Evolutionary conservation across 1,139 yeast species (phyloP), one percentile per base, ranked within the genome.

Genomic region (Candida anutae): DNA sequence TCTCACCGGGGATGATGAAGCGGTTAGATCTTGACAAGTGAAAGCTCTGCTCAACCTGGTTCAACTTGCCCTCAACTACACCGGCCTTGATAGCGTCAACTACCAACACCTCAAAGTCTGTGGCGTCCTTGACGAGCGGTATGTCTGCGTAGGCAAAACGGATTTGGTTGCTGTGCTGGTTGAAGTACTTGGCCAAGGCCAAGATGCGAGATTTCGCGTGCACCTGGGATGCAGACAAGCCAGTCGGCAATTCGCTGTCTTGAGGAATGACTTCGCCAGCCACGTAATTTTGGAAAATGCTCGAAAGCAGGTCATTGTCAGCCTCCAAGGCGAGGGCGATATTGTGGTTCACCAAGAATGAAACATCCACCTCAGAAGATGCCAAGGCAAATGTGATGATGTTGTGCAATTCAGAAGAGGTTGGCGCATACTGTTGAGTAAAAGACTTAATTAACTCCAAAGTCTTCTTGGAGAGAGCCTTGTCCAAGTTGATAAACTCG

Each of bases 51-150:
- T 59, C 62, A 27, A 64, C 50, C 48, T 66, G 73, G 43, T 64
- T 63, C 41, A 66, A 58, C 42, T 62, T 64, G 31, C 72, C 73
- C 46, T 63, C 70, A 33, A 66, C 45, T 28, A 66, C 63, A 24
- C 64, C 63, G 10, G 61, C 53, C 42, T 62, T 63, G 39, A 66
- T 65, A 24, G 70, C 55, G 39, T 62, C 60, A 22, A 66, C 60
- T 38, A 66, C 52, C 35, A 64, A 54, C 26, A 55, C 46, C 45
- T 66, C 72, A 33, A 65, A 58, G 31, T 60, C 68, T 22, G 48
- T 42, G 19, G 54, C 34, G n/a, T 55, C 43, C n/a, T 50, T 40
- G 11, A 50, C 53, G 24, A 44, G 36, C 24, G 70, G 67, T 28
- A 65, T 55, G 31, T 65, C 71, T 30, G 40, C 41, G 44, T 62